Evolutionary conservation across 768 basidiomycete species (phyloP), one percentile per base, ranked within the genome.

Genomic region (Pleurotus tuber-regium): DNA sequence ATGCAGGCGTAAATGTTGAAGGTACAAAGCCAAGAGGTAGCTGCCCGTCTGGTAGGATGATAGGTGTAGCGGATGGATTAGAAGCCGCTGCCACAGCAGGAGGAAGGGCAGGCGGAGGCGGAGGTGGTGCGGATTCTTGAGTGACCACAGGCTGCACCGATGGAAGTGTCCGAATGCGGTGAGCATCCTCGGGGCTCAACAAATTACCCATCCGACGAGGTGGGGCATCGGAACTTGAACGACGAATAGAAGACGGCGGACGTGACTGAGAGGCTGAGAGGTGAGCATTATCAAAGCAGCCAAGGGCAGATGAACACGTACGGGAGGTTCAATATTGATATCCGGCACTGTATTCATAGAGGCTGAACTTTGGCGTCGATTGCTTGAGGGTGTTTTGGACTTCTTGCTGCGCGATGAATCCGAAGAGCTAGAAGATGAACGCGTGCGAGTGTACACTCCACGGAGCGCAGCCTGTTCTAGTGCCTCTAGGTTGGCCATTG

Each of bases 261-360:
- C 60, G 62, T 42, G 61, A 65, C 60, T 61, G 29, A 40, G 26
- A n/a, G n/a, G n/a, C n/a, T n/a, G n/a, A n/a, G n/a, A n/a, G n/a
- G 53, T 12, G 38, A 52, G 54, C 41, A 42, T 50, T 29, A 30
- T 40, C 16, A 24, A 26, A 41, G 54, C 19, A 24, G 51, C 26
- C 4, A 41, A 55, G 31, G 30, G 19, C 46, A 24, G 7, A 40
- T 31, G 25, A 18, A 24, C 36, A 62, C 66, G 52, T 59, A 76
- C 74, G 12, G 72, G 73, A 38, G 72, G 66, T 52, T 69, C 65
- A 18, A 75, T 58, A 18, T 51, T 66, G 49, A 74, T 72, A 16
- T 61, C 62, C 1, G 66, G 68, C 14, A 64, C 57, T 26, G 61
- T 60, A 35, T 61, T 63, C n/a, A 54, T 49, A n/a, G 63, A 60